phyloP scores from a whole-genome alignment of 1,139 yeast species.

The Candida sojae region DNA sequence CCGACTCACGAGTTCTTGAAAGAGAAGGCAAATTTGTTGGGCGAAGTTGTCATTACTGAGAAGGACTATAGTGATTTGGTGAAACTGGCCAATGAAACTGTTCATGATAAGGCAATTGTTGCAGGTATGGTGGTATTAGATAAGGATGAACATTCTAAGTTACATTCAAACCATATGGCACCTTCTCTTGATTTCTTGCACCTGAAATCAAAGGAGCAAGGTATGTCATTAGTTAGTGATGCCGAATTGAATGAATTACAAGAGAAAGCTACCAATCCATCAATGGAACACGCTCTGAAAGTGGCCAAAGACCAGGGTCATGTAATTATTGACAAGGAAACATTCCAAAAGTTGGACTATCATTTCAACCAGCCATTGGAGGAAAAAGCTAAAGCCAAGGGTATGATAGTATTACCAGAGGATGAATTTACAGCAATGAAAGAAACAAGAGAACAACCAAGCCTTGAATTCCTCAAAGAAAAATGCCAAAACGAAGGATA shows the following conservation, averaged over 20 bases:
- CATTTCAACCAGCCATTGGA: conserved; percentile 20
- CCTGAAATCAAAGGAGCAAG: conserved; percentile 6
- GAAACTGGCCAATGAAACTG: conserved; percentile 13
- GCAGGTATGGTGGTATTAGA: conserved; percentile 10
- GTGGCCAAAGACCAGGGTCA: conserved; percentile 10
- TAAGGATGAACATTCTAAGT: conserved; percentile 4
- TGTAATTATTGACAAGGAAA: conserved; percentile 13
- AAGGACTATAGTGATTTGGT: conserved; percentile 23
- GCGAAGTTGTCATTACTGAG: conserved; percentile 7
- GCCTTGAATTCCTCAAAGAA: conserved; percentile 22
- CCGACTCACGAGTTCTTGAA: conserved; percentile 28
- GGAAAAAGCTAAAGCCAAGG: conserved; percentile 18
- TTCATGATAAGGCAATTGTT: conserved; percentile 13
- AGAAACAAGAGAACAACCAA: conserved; percentile 23
- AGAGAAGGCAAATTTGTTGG: conserved; percentile 23
- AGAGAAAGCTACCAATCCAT: conserved; percentile 12
- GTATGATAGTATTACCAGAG: conserved; percentile 17
- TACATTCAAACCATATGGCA: not conserved
- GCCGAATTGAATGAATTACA: conserved; percentile 12
- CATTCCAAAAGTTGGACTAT: conserved; percentile 8
- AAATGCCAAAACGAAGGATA: conserved; percentile 19
- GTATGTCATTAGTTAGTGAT: conserved; percentile 1
- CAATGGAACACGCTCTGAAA: conserved; percentile 16
- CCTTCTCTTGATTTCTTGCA: conserved; percentile 5
- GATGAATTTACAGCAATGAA: conserved; percentile 17